A percentile compares a stretch with the other conserved stretches of the same genome.
These are phyloP conservation scores for Pseudoturritis turrita DNA, from an alignment of 345 rosid species.

Conservation along the genomic window DNA sequence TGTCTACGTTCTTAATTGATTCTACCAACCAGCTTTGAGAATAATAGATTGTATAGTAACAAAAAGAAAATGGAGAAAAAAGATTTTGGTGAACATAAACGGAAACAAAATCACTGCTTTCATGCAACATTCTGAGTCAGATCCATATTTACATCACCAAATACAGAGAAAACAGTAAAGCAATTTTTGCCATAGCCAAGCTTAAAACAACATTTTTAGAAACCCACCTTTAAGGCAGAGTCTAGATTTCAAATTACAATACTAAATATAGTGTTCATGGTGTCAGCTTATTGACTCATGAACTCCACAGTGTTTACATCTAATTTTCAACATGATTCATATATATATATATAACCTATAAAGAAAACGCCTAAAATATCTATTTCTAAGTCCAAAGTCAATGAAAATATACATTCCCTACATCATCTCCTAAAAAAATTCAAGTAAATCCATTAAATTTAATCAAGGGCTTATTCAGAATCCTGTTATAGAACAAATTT, in stretches of 20 bases:
- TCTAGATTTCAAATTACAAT: neutral
- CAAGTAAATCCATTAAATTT: neutral
- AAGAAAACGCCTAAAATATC: slow-evolving; percentile 20
- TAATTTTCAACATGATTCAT: neutral
- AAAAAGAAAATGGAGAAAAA: neutral
- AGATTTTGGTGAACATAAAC: neutral
- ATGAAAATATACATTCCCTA: slow-evolving; percentile 13
- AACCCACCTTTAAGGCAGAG: slow-evolving; percentile 3
- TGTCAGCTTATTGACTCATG: neutral
- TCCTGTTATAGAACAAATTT: neutral
- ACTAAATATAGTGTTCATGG: slow-evolving; percentile 16
- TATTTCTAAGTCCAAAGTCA: slow-evolving; percentile 3
- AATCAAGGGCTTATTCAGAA: neutral
- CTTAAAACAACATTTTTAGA: slow-evolving; percentile 8
- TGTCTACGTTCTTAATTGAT: neutral
- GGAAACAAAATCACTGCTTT: neutral
- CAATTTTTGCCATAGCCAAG: neutral
- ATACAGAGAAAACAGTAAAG: neutral
- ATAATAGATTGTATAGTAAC: neutral
- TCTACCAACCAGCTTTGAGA: slow-evolving; percentile 17
- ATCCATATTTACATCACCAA: neutral
- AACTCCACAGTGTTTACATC: neutral
- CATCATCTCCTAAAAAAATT: slow-evolving; percentile 12
- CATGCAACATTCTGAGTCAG: neutral
- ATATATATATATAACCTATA: neutral